Evolutionary conservation across 108 stramenopile species (phyloP), one percentile per base, ranked within the genome.

Genomic region (Discostella stelligeroides): DNA sequence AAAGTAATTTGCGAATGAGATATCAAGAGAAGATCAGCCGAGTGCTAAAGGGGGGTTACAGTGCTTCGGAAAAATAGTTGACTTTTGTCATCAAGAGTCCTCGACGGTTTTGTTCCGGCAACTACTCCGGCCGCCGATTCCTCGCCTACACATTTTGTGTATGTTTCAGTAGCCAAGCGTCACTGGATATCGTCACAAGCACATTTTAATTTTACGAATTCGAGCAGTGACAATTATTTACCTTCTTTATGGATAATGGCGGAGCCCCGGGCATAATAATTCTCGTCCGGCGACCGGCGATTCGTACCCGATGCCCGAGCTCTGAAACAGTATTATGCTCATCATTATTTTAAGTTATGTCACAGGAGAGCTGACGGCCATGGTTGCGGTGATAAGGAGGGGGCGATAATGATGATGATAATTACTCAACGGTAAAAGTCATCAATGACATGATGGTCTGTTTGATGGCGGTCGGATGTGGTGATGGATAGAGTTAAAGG

Each of bases 121-220:
- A 69, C 68, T 69, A 69, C 68, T 69, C 68, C 68, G 54, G 68
- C 54, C 68, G 68, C 34, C 24, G 40, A 69, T 41, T 37, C 40
- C 47, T 48, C 57, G 17, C 20, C 34, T n/a, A 17, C 5, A 45
- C 43, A 45, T 45, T 45, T 45, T 4, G 43, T 45, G n/a, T 45
- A n/a, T n/a, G 2, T 13, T 45, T 70, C 69, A 70, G 69, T 51
- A 70, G 69, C 69, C 69, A 70, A 70, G 69, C 69, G 69, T 70
- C 69, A 70, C 47, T 49, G 58, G 60, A 30, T 70, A 70, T 70
- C 69, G 48, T 70, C 69, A 70, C 60, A 14, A 70, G 69, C 69
- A 60, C 57, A 17, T 45, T 10, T 2, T 7, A 40, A 9, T 40
- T 2, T 2, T 13, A 10, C 43, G 12, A 6, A 34, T 34, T 34